A percentile compares a stretch with the other conserved stretches of the same genome.
These are phyloP conservation scores for Letharia lupina DNA, from an alignment of 495 filamentous ascomycete species.

Conservation along the genomic window DNA sequence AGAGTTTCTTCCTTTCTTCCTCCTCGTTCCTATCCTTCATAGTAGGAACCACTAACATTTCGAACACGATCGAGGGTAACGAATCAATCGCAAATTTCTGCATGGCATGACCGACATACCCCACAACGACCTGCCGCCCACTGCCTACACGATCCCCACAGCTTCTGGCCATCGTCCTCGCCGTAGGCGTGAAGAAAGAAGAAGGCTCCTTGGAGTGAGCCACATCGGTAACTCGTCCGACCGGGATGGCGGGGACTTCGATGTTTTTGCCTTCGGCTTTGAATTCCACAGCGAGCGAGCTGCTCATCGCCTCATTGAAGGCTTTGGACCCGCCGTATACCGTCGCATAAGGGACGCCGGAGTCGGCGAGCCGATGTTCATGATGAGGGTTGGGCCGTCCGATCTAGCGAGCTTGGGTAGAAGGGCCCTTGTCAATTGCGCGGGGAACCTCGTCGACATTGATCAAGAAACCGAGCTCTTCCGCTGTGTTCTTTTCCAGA, in stretches of 20 bases:
- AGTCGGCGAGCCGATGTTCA: constrained; percentile 37
- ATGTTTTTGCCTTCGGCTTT: constrained; percentile 10
- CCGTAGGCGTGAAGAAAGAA: constrained; percentile 7
- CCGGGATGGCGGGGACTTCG: constrained; percentile 4
- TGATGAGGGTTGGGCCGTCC: constrained; percentile 30
- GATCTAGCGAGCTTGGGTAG: constrained; percentile 28
- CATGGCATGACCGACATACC: constrained; percentile 12
- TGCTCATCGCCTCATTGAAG: constrained; percentile 40
- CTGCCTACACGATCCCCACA: constrained; percentile 12
- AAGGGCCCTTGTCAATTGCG: constrained; percentile 37
- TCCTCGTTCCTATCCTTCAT: constrained; percentile 8
- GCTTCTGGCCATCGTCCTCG: constrained; percentile 8
- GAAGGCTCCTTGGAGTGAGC: not conserved
- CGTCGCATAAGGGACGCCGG: constrained; percentile 30
- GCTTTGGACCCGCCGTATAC: constrained; percentile 43
- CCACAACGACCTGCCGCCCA: constrained; percentile 4
- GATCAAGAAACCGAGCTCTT: constrained; percentile 27
- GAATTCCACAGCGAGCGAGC: constrained; percentile 16
- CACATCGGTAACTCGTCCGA: constrained; percentile 12
- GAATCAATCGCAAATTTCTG: constrained; percentile 6
- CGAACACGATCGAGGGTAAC: not conserved
- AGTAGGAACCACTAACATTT: not conserved
- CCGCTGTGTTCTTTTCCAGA: constrained; percentile 23
- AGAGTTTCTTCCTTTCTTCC: not conserved
- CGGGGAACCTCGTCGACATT: constrained; percentile 35